Percentiles rank a stretch among this genome's conserved stretches.
Conservation (phyloP, 148 eudicot genomes). For the Silene conica region DNA sequence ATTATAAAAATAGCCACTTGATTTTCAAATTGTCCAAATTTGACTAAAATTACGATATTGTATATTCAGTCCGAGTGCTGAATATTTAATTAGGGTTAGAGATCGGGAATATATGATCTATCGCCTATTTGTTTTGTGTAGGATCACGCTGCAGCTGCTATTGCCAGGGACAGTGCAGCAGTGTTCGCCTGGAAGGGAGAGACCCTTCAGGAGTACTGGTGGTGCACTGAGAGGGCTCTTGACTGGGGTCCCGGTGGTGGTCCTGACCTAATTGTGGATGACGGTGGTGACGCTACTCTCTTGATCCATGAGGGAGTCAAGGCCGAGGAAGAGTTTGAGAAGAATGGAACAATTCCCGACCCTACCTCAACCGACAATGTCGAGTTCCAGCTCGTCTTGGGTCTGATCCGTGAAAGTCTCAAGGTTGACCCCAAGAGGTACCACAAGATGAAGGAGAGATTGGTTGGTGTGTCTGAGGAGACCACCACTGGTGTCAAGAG, state of each 20-base stretch:
- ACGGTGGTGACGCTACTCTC: constrained; percentile 89
- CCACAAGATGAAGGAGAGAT: constrained; percentile 73
- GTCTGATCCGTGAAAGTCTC: constrained; percentile 61
- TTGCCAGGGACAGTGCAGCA: constrained; percentile 88
- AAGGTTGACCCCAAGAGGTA: constrained; percentile 77
- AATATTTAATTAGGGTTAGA: neutral
- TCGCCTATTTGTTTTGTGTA: constrained; percentile 16
- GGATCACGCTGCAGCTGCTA: constrained; percentile 95
- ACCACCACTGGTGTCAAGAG: constrained; percentile 99
- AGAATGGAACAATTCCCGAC: constrained; percentile 62
- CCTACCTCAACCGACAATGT: constrained; percentile 71
- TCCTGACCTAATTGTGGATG: constrained; percentile 92
- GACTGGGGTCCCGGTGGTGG: constrained; percentile 95
- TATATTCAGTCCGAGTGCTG: neutral
- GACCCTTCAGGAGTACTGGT: constrained; percentile 98
- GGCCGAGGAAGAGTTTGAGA: constrained; percentile 81
- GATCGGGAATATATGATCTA: neutral
- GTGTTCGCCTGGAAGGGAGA: constrained; percentile 99
- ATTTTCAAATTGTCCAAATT: neutral
- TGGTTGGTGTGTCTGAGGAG: constrained; percentile 97
- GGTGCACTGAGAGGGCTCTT: constrained; percentile 97
- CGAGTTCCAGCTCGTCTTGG: constrained; percentile 86
- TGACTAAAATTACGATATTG: neutral
- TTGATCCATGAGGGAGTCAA: constrained; percentile 97
- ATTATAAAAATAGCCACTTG: neutral